Evolutionary conservation across 176 grass and related monocot genomes (phyloP).

Genomic region (Dactylis glomerata): DNA sequence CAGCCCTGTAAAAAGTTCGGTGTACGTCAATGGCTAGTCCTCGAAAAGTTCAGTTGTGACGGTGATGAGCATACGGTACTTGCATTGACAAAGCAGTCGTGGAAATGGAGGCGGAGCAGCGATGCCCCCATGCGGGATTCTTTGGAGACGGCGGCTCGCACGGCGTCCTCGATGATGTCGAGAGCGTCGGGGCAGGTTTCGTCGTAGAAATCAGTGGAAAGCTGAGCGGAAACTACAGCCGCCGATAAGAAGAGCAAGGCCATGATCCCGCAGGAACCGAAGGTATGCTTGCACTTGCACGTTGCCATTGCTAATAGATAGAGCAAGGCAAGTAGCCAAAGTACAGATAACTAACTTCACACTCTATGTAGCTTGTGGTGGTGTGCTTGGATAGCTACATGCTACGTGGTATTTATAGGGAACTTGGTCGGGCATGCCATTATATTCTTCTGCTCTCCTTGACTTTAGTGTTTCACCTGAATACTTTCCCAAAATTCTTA

Average conservation of each 20-base stretch:
- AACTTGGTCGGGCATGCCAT: background rate
- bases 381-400: constrained; percentile 17
- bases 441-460: too few relatives aligned
- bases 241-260: constrained; percentile 22
- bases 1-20: constrained; percentile 44
- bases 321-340: background rate
- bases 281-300: constrained; percentile 1
- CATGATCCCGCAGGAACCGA: background rate
- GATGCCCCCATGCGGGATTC: constrained; percentile 69
- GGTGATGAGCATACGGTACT: background rate
- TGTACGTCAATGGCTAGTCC: constrained; percentile 25
- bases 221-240: constrained; percentile 37
- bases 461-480: too few relatives aligned
- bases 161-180: constrained; percentile 43
- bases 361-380: background rate
- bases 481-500: too few relatives aligned
- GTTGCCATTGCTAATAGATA: constrained; percentile 34
- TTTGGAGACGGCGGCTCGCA: constrained; percentile 42
- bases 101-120: constrained; percentile 56
- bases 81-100: constrained; percentile 54
- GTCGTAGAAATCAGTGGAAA: constrained; percentile 56
- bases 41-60: too few relatives aligned
- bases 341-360: background rate
- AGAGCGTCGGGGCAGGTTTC: constrained; percentile 51
- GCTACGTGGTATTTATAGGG: constrained; percentile 40